These are phyloP conservation scores for Hygrocybe punicea DNA, from an alignment of 768 basidiomycete species.

Conservation along the genomic window DNA sequence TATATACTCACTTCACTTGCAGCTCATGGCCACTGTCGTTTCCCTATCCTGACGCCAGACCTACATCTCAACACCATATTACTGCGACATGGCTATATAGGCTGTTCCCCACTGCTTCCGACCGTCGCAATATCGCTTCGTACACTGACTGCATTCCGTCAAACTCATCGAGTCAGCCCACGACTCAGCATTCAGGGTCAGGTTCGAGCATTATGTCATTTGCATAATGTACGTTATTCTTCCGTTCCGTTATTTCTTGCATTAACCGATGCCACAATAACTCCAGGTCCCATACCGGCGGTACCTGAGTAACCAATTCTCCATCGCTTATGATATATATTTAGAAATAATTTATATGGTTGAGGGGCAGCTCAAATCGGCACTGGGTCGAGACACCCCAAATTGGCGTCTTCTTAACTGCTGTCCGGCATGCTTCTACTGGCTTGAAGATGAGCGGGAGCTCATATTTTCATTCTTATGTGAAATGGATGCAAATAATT, in stretches of 20 bases:
- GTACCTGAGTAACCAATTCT: conserved; percentile 20
- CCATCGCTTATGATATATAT: conserved; percentile 27
- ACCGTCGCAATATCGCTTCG: conserved; percentile 16
- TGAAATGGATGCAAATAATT: neutral
- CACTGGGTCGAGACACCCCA: conserved; percentile 20
- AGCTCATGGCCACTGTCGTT: neutral
- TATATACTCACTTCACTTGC: too few species aligned
- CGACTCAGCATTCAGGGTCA: conserved; percentile 26
- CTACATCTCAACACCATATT: neutral
- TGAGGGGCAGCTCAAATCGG: conserved; percentile 11
- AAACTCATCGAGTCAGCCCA: conserved; percentile 19
- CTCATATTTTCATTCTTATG: neutral
- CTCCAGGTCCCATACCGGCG: conserved; percentile 11
- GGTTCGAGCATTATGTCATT: conserved; percentile 26
- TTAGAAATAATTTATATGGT: conserved; percentile 11
- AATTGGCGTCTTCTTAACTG: conserved; percentile 25
- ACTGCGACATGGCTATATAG: conserved; percentile 23
- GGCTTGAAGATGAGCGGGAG: neutral
- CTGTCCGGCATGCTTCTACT: conserved; percentile 29
- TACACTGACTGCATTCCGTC: conserved; percentile 23
- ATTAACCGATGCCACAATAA: neutral
- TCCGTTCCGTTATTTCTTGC: neutral
- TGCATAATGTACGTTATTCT: conserved; percentile 17
- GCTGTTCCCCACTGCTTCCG: conserved; percentile 20
- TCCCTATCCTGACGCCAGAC: neutral